A percentile compares a stretch with the other conserved stretches of the same genome.
Conservation (phyloP, 164 flowering plant species). For the Umbellularia californica region DNA sequence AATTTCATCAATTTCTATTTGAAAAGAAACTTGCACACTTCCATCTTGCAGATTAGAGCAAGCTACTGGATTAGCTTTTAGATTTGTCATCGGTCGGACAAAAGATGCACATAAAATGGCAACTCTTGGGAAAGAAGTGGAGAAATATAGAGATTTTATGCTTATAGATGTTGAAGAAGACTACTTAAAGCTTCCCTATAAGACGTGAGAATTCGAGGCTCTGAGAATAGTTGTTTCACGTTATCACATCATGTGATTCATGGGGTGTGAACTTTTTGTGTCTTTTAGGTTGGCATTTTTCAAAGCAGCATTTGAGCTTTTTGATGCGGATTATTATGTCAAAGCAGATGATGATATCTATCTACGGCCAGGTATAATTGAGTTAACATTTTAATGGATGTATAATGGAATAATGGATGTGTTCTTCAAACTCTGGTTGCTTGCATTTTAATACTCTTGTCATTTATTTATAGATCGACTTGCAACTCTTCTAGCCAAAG, state of each 20-base stretch:
- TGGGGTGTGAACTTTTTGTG: slow-evolving; percentile 1
- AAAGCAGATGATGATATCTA: slow-evolving; percentile 79
- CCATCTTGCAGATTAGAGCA: slow-evolving; percentile 48
- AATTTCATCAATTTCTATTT: not conserved
- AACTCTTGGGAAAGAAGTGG: slow-evolving; percentile 48
- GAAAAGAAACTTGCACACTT: not conserved
- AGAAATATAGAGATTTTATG: slow-evolving; percentile 60
- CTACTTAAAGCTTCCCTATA: slow-evolving; percentile 43
- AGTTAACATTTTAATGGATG: not conserved
- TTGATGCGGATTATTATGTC: slow-evolving; percentile 69
- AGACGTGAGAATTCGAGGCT: slow-evolving; percentile 40
- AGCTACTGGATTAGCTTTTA: slow-evolving; percentile 60
- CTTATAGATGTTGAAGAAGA: slow-evolving; percentile 56
- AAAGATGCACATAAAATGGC: slow-evolving; percentile 45
- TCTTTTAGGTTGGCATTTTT: slow-evolving; percentile 60
- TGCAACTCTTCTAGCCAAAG: slow-evolving; percentile 67
- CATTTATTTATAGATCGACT: slow-evolving; percentile 53
- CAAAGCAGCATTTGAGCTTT: slow-evolving; percentile 64
- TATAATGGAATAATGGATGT: too few relatives aligned
- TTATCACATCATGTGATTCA: not conserved
- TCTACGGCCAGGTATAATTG: slow-evolving; percentile 49
- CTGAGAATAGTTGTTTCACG: not conserved
- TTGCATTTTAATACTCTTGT: slow-evolving; percentile 2
- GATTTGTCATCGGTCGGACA: slow-evolving; percentile 59
- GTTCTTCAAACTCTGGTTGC: not conserved